A percentile compares a stretch with the other conserved stretches of the same genome.
These are phyloP conservation scores for Fraxinus sp. DNA, from an alignment of 305 asterid species.

Conservation along the genomic window DNA sequence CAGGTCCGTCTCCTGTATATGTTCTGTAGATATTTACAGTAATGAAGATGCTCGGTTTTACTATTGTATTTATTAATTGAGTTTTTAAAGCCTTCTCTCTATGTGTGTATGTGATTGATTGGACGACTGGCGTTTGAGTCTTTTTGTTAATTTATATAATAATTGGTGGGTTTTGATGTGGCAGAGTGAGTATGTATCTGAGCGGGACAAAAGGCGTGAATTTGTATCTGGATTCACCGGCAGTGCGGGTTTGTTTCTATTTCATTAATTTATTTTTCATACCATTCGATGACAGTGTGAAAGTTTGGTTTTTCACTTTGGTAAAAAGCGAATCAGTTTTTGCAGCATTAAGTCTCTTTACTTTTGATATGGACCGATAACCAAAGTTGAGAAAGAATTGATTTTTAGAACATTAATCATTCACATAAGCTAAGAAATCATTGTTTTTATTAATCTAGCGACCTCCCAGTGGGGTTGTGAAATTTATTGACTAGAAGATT, in stretches of 20 bases:
- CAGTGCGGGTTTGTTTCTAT: constrained; percentile 69
- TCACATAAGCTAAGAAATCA: neutral
- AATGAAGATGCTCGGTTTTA: neutral
- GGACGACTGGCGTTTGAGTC: neutral
- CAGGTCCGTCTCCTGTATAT: constrained; percentile 52
- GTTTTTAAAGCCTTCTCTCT: neutral
- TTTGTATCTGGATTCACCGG: constrained; percentile 93
- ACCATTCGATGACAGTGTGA: neutral
- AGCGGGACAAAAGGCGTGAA: constrained; percentile 75
- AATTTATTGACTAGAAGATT: neutral
- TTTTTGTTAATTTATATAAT: constrained; percentile 1
- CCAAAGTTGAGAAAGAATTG: neutral
- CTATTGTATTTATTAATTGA: neutral
- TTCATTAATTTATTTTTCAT: neutral
- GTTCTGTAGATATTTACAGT: neutral
- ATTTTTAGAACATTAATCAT: neutral
- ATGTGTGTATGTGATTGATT: neutral
- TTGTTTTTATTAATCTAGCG: neutral
- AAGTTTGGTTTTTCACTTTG: neutral
- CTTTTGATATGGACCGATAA: neutral
- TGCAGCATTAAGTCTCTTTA: neutral
- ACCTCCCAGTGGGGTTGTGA: neutral
- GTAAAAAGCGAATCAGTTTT: neutral
- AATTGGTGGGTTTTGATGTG: constrained; percentile 24
- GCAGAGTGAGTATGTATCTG: constrained; percentile 95